Base-by-base conservation (phyloP, 202 grass and related monocot genomes). In the Hordeum pubiflorum region DNA sequence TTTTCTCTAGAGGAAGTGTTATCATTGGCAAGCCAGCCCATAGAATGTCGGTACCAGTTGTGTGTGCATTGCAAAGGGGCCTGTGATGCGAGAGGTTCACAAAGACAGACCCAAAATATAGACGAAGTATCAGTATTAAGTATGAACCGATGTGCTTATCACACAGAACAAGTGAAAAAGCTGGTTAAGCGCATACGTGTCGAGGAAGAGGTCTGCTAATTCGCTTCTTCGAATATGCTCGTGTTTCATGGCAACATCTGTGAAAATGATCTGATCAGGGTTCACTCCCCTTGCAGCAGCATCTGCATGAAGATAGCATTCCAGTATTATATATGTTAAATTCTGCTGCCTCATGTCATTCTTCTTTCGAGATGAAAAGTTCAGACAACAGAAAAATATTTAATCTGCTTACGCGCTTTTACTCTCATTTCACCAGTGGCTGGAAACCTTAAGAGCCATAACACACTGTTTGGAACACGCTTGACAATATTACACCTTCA, bases 1-100 rank as follows among this genome's bases (percentile, higher is more conserved):
- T 99, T 87, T 96, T 99, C 89, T 99, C 92, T 15, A 99, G 83
- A 31, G 96, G 92, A 74, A 95, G 86, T 38, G 96, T 99, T 67
- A 99, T 90, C 85, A 99, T 91, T 13, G 96, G 96, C 81, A 99
- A 87, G 52, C 96, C 96, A 75, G 96, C 96, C 96, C 96, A 99
- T 9, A 99, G 57, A 64, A 99, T 86, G 81, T 99, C 96, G 0
- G 96, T 99, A 32, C 96, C 96, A 29, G 96, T 99, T 54, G 96
- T 99, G 83, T 99, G 96, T 2, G 88, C 96, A 90, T 99, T 99
- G 82, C 96, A 99, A 34, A 99, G 89, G 63, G 96, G 96, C 22
- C 96, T 99, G 82, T 21, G 15, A 76, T 76, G 84, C 31, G 69
- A 18, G 12, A 72, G 48, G 40, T 72, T 72, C 24, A 7, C 23